phyloP scores from a whole-genome alignment of 495 filamentous ascomycete species.

The Peziza echinospora region DNA sequence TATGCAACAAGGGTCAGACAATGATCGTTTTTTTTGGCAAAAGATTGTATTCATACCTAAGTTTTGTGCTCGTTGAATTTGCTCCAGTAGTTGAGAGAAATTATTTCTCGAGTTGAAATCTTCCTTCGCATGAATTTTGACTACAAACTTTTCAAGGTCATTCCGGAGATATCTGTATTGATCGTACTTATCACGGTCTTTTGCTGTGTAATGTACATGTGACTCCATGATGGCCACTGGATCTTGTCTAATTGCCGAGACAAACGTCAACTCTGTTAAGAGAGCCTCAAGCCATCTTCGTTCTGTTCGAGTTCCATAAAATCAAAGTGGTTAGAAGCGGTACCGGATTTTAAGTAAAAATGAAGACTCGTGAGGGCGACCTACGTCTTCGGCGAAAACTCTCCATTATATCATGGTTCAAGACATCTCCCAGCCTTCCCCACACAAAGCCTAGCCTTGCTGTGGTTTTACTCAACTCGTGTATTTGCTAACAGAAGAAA shows the following conservation, averaged over 20 bases:
- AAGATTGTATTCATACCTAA: no score
- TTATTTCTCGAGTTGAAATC: not conserved
- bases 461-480: no score
- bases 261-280: not conserved
- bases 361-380: not conserved
- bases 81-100: not conserved
- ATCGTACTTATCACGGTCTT: not conserved
- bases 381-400: not conserved
- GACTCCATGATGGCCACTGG: not conserved
- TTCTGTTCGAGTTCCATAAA: not conserved
- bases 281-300: not conserved
- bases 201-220: no score
- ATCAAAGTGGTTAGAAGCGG: not conserved
- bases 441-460: no score
- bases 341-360: not conserved
- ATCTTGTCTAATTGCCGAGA: not conserved
- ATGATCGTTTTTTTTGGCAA: no score
- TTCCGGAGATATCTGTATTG: not conserved
- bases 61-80: not conserved
- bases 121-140: not conserved
- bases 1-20: no score
- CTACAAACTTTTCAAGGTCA: not conserved
- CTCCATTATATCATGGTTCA: no score
- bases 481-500: no score
- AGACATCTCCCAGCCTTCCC: no score